Evolutionary conservation across 108 stramenopile species (phyloP).

Genomic region (Bacterosira constricta): DNA sequence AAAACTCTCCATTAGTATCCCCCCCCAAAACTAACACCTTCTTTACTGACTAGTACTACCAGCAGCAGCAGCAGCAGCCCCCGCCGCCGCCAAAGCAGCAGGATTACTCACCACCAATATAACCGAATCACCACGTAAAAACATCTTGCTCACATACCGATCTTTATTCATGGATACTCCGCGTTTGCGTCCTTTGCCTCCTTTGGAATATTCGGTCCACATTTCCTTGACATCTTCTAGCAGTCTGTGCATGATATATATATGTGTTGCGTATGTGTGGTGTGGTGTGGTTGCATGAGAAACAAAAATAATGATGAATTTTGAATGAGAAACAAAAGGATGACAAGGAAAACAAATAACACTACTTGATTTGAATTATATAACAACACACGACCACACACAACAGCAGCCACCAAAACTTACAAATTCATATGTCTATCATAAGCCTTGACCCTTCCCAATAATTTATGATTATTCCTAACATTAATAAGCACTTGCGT

Average conservation of each 20-base stretch:
- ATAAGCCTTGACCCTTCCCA: slow-evolving; percentile 97
- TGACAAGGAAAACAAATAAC: background rate
- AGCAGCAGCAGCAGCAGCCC: background rate
- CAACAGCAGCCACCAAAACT: slow-evolving; percentile 33
- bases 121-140: slow-evolving; percentile 97
- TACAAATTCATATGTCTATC: slow-evolving; percentile 91
- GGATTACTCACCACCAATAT: slow-evolving; percentile 95
- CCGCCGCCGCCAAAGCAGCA: slow-evolving; percentile 65
- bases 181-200: slow-evolving; percentile 88
- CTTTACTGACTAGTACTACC: background rate
- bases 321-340: background rate
- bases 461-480: slow-evolving; percentile 98
- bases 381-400: background rate
- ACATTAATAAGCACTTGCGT: slow-evolving; percentile 97
- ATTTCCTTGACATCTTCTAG: slow-evolving; percentile 99
- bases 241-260: slow-evolving; percentile 59
- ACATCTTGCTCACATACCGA: slow-evolving; percentile 98
- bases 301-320: background rate
- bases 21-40: background rate
- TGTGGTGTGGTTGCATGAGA: background rate
- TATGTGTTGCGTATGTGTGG: background rate
- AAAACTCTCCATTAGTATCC: background rate
- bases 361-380: background rate
- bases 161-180: slow-evolving; percentile 94
- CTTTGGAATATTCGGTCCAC: slow-evolving; percentile 98